These are phyloP conservation scores for Stylosanthes scabra DNA, from an alignment of 331 rosid genomes.

Conservation along the genomic window DNA sequence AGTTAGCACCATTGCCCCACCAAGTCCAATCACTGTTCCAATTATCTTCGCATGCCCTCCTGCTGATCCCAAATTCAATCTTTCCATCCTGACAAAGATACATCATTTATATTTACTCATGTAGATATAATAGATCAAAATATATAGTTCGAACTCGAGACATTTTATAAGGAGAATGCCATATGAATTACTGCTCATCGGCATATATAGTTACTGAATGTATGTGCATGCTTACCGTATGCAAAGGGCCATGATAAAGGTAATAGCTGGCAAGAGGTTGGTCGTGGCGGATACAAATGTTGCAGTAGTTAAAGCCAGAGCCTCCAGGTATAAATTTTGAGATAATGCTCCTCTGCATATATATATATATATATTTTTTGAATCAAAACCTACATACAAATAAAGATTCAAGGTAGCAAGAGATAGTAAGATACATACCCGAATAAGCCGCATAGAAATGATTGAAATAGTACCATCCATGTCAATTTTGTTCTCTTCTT, in stretches of 20 bases:
- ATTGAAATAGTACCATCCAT: constrained; percentile 58
- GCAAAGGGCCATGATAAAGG: constrained; percentile 55
- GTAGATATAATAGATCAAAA: too few species aligned
- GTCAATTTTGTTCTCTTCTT: constrained; percentile 64
- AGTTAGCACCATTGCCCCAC: constrained; percentile 52
- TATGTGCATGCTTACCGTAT: constrained; percentile 25
- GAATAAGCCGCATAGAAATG: constrained; percentile 69
- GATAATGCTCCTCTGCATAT: constrained; percentile 56
- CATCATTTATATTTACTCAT: too few species aligned
- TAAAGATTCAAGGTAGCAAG: too few species aligned
- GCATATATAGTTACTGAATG: too few species aligned
- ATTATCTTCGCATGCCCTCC: constrained; percentile 47
- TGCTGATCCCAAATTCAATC: constrained; percentile 39
- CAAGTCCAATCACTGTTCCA: constrained; percentile 42
- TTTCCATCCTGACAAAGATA: constrained; percentile 40
- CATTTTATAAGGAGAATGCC: too few species aligned
- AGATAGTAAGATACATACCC: constrained; percentile 54
- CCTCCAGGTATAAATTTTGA: constrained; percentile 60
- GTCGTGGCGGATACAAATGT: constrained; percentile 57
- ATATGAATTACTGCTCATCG: too few species aligned
- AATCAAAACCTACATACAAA: too few species aligned
- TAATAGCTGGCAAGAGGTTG: constrained; percentile 66
- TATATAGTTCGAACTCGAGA: too few species aligned
- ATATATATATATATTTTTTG: too few species aligned
- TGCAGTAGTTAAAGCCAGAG: constrained; percentile 57